phyloP scores from a whole-genome alignment of 345 rosid genomes.

The Pseudoturritis turrita region DNA sequence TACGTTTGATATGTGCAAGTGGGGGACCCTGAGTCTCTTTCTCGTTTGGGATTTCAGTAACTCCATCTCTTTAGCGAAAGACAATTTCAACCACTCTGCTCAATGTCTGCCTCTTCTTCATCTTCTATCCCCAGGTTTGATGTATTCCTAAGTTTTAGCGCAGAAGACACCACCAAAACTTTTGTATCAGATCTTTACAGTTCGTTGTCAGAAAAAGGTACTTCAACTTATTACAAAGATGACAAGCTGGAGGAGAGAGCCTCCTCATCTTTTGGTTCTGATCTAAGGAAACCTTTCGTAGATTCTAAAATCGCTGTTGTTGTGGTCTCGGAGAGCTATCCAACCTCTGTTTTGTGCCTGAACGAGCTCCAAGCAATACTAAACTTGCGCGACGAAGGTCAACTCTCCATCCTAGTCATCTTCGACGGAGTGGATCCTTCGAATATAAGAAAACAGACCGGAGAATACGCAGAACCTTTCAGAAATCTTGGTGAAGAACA shows the following conservation, averaged over 20 bases:
- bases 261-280: background rate
- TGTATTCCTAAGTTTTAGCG: background rate
- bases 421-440: background rate
- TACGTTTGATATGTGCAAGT: background rate
- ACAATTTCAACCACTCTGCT: no score
- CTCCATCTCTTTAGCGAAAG: no score
- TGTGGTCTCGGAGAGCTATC: background rate
- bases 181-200: background rate
- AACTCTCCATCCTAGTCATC: background rate
- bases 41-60: no score
- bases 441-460: background rate
- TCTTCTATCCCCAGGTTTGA: background rate
- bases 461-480: background rate
- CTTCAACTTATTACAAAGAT: background rate
- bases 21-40: no score
- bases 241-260: background rate
- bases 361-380: constrained; percentile 5
- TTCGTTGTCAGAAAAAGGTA: background rate
- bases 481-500: background rate
- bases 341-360: background rate
- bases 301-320: background rate
- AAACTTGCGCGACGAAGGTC: background rate
- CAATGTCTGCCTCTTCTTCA: background rate
- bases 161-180: background rate
- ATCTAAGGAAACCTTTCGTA: background rate